phyloP scores from a whole-genome alignment of 192 early-diverging fungal genomes.

The Paraglomus brasilianum region DNA sequence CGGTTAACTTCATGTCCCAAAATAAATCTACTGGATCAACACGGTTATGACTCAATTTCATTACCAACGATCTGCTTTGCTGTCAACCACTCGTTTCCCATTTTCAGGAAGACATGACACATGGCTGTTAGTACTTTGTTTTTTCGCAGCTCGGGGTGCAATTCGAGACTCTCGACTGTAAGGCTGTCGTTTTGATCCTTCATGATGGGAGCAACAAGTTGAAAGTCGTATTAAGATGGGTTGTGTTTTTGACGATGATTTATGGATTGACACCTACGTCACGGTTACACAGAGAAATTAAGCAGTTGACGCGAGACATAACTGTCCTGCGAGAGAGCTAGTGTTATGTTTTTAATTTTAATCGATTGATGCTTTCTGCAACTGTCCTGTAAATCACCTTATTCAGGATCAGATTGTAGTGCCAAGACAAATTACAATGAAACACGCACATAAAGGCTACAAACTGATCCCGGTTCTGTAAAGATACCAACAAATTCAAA shows the following conservation, averaged over 20 bases:
- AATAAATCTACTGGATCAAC: background rate
- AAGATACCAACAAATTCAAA: no score
- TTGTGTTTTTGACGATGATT: background rate
- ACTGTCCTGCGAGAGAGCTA: no score
- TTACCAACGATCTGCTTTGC: conserved; percentile 26
- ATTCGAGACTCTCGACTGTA: conserved; percentile 19
- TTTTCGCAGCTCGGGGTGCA: background rate
- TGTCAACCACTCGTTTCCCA: conserved; percentile 15
- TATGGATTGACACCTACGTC: no score
- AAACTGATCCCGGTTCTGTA: no score
- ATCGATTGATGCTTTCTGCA: no score
- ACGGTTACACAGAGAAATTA: no score
- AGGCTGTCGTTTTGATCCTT: background rate
- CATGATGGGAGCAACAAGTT: background rate
- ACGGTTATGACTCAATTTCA: background rate
- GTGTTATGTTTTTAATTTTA: no score
- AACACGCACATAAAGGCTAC: no score
- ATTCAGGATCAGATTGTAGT: no score
- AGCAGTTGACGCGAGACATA: no score
- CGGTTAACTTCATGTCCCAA: background rate
- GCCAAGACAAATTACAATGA: no score
- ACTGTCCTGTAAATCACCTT: no score
- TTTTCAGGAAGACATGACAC: background rate
- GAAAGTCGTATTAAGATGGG: background rate
- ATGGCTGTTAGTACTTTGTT: conserved; percentile 20